Base-by-base conservation (phyloP, 1,284 basidiomycete genomes). In the Ganoderma sinense region DNA sequence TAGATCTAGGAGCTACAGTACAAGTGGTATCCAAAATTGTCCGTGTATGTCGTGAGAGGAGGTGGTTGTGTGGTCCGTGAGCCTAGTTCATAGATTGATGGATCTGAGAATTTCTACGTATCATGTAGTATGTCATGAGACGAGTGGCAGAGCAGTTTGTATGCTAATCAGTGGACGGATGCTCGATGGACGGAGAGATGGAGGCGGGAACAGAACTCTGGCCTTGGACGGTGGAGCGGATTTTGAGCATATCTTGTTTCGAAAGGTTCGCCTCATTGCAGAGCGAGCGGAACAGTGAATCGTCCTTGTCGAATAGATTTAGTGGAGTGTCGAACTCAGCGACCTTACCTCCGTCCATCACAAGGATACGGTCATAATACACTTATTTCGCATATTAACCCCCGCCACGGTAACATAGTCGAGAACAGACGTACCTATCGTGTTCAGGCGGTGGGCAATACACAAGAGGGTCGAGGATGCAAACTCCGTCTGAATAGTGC, bases 271-370 rank as follows among this genome's bases (percentile, higher is more conserved):
- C 90, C 80, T 95, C 92, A 58, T 90, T 85, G 77, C 94, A 95
- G 70, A 94, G 88, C 29, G 89, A 90, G 18, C 89, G 84, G 85
- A 96, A 96, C 72, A 93, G 89, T 2, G 94, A 94, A 69, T 87
- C 84, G 66, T 87, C 82, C 36, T 82, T 83, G 79, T 92, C 87
- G 78, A 90, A 96, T 20, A 96, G 85, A 71, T 88, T 89, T 67
- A 94, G 83, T 4, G 94, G 94, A 4, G 92, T 91, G 79, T 94
- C 94, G 76, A 91, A 95, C 79, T 93, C 92, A 51, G 88, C 92
- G 11, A 93, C 86, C 53, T 81, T 75, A 6, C 94, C 94, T 29
- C 84, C 83, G 73, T 94, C 89, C 84, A 96, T 89, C 56, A 95
- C 93, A 4, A 94, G 82, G 7, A 96, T 87, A 1, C 89, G 86